These are phyloP conservation scores for Xylariaceae sp. DNA, from an alignment of 2,329 filamentous ascomycete genomes.

Conservation along the genomic window DNA sequence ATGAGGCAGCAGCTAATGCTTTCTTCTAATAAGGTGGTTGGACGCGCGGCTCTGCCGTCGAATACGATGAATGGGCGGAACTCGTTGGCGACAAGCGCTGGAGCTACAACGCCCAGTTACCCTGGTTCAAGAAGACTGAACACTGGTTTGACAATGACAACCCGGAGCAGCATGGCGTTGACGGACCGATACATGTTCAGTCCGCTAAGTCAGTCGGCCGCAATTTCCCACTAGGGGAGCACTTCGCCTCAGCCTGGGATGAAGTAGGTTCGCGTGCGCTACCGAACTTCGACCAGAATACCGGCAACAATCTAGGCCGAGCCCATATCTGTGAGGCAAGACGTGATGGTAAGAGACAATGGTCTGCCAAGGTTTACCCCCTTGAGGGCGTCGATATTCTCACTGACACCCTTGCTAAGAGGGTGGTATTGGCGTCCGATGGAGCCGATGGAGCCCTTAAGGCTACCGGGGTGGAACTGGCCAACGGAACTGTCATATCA, in stretches of 20 bases:
- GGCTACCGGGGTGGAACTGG: conserved; percentile 5
- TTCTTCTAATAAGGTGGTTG: conserved; percentile 37
- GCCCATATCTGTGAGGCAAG: conserved; percentile 7
- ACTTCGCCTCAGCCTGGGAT: conserved; percentile 41
- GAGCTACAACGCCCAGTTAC: conserved; percentile 46
- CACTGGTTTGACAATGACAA: conserved; percentile 32
- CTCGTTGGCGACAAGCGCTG: conserved; percentile 43
- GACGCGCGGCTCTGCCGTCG: conserved; percentile 46
- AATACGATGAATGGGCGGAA: conserved; percentile 49
- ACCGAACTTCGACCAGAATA: conserved; percentile 6
- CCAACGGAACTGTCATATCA: conserved; percentile 25
- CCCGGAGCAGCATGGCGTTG: conserved; percentile 40
- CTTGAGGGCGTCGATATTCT: conserved; percentile 2
- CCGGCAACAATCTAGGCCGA: neutral
- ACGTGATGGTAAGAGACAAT: conserved; percentile 5
- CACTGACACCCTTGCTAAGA: neutral
- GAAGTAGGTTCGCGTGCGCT: conserved; percentile 40
- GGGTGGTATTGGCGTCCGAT: neutral
- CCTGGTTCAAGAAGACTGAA: conserved; percentile 47
- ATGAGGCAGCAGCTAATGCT: neutral
- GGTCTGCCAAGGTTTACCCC: conserved; percentile 1
- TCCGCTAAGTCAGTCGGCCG: conserved; percentile 36
- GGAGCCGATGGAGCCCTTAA: conserved; percentile 3
- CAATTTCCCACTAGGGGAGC: conserved; percentile 41
- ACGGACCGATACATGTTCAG: conserved; percentile 39